These are phyloP conservation scores for Ceriops zippeliana DNA, from an alignment of 345 rosid genomes.

Conservation along the genomic window DNA sequence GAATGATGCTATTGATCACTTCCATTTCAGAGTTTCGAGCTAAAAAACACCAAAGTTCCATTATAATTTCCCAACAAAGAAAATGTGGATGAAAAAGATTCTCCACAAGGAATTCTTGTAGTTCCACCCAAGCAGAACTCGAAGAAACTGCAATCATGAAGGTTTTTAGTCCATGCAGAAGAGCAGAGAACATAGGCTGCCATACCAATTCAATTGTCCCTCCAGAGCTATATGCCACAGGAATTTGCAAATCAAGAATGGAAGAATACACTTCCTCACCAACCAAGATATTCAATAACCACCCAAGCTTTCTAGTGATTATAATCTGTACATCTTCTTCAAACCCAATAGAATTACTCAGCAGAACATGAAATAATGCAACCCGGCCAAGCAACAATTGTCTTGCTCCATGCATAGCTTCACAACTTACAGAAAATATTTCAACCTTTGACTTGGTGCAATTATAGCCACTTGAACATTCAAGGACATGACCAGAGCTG, in stretches of 20 bases:
- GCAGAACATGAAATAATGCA: constrained; percentile 46
- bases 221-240: constrained; percentile 51
- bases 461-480: constrained; percentile 24
- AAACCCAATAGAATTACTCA: constrained; percentile 50
- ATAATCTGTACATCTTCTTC: constrained; percentile 47
- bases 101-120: constrained; percentile 57
- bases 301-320: constrained; percentile 53
- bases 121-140: constrained; percentile 60
- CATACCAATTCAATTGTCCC: constrained; percentile 47
- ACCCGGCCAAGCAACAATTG: constrained; percentile 49
- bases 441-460: constrained; percentile 35
- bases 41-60: constrained; percentile 87
- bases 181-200: constrained; percentile 61
- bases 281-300: constrained; percentile 56
- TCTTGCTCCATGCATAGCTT: constrained; percentile 36
- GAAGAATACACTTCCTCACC: constrained; percentile 63
- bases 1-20: constrained; percentile 39
- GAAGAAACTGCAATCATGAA: constrained; percentile 60
- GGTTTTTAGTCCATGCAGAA: constrained; percentile 64
- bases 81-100: constrained; percentile 84
- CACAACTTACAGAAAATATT: constrained; percentile 44
- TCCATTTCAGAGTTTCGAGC: constrained; percentile 55
- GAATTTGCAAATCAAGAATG: constrained; percentile 62
- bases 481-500: constrained; percentile 23
- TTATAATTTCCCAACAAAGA: constrained; percentile 70